Evolutionary conservation across 1,139 yeast genomes (phyloP), one percentile per base, ranked within the genome.

Genomic region (Pichia sp.): DNA sequence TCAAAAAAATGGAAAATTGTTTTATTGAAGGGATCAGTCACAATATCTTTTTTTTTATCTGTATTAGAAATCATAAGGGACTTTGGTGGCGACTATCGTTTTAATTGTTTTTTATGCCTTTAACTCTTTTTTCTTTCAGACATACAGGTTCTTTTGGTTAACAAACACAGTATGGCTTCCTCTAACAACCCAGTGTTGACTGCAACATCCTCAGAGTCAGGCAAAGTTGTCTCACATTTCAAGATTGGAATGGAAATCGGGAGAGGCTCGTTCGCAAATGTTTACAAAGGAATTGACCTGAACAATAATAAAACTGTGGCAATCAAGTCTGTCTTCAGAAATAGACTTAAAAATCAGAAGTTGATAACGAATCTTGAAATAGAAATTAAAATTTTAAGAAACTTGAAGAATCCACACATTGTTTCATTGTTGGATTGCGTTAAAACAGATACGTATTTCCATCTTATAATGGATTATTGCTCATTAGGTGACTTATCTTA

Each of bases 381-480:
- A 49, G 98, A 92, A 67, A 89, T 92, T 44, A 58, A 85, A 44
- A 92, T 92, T 45, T 72, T 92, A 56, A 88, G 89, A 68, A 80
- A 85, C 45, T 76, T 92, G 73, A 81, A 83, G 57, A 96, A 92
- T 61, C 96, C 97, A 3, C 97, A 92, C 65, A 86, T 92, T 46
- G 98, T 92, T 4, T 83, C 85, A 15, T 71, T 92, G 44, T 67
- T 86, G 48, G 97, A 90, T 60, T 88, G 87, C 63, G 80, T 82
- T 53, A 85, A 87, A 60, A 85, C 96, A 0, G 65, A 79, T 12
- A 71, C 85, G 12, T 88, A 90, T 66, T 87, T 89, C 68, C 94
- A 88, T 66, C 71, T 92, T 55, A 80, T 90, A n/a, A 92, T 92
- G 97, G 97, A 92, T 64, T 92, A 88, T 68, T 92, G 98, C 64